A percentile compares a stretch with the other conserved stretches of the same genome.
Conservation (phyloP, 2,329 filamentous ascomycete genomes). For the Neonectria neomacrospora region DNA sequence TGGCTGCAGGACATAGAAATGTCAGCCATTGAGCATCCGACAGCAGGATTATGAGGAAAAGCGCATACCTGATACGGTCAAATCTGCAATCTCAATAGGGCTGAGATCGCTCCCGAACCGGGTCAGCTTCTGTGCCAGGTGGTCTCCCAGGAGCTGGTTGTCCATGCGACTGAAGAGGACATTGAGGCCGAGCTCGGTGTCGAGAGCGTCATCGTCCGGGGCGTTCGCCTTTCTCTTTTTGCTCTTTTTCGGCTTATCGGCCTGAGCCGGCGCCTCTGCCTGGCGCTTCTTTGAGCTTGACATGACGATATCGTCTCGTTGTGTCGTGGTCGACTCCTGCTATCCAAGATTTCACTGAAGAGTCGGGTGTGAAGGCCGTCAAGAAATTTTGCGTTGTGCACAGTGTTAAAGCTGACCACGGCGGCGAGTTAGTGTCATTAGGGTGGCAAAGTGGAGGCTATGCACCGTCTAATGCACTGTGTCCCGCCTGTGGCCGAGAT, state of each 20-base stretch:
- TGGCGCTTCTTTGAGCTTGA: constrained; percentile 66
- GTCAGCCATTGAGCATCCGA: background rate
- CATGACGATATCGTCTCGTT: constrained; percentile 43
- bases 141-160: constrained; percentile 82
- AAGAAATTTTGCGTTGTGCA: constrained; percentile 42
- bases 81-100: constrained; percentile 83
- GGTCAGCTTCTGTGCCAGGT: constrained; percentile 81
- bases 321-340: constrained; percentile 7
- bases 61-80: constrained; percentile 77
- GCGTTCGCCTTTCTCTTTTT: constrained; percentile 67
- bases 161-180: constrained; percentile 85
- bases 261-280: constrained; percentile 57
- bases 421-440: background rate
- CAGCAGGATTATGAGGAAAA: background rate
- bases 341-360: constrained; percentile 7
- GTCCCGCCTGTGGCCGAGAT: background rate
- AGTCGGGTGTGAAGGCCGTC: constrained; percentile 8
- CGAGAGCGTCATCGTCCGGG: constrained; percentile 67
- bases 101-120: constrained; percentile 85
- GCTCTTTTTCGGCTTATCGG: constrained; percentile 57
- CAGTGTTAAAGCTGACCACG: constrained; percentile 35
- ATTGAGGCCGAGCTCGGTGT: constrained; percentile 81
- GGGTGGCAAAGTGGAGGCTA: fast-evolving
- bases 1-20: constrained; percentile 61
- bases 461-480: constrained; percentile 25